Base-by-base conservation (phyloP, 805 yeast species). In the Saccharomycopsis sp. region DNA sequence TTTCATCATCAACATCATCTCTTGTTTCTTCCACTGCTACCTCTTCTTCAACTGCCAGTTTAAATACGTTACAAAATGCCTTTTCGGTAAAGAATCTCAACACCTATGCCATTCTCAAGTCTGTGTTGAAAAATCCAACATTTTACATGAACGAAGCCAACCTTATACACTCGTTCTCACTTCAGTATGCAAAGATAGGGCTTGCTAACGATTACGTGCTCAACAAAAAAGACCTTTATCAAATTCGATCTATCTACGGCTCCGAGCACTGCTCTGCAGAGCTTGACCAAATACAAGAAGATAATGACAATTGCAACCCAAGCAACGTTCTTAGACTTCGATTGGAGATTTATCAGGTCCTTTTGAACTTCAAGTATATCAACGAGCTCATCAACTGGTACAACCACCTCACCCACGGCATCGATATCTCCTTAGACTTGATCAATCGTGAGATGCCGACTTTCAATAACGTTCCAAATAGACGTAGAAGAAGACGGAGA, bases 361-460 rank as follows among this genome's bases (percentile, higher is more conserved):
- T 44, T 5, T 30, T 47, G 4, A 27, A 44, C 36, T 47, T 47
- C 37, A 47, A 47, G 13, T 41, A 34, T 35, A 19, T 47, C 8
- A 45, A 43, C 25, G 48, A 43, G 21, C 16, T 43, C 3, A 36
- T 43, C 4, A 32, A 25, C 13, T 43, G 48, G 48, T 72, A 84
- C 43, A 68, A 73, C 52, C 77, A 77, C 32, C 43, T 89, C n/a
- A 73, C 75, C 42, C 70, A 77, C 7, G 96, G 92, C 1, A 79
- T 80, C 38, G 94, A 83, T 50, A 73, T 88, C 25, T 67, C 95
- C 2, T 64, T 88, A 38, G 96, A 94, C 48, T 55, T 89, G 17
- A 75, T 69, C 26, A 68, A 75, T 31, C 68, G 97, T 32, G 78
- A 75, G 38, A 58, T 78, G 55, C 96, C 96, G 7, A 70, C 68